Conservation (phyloP, 2,329 filamentous ascomycete genomes). For the Ceratocystis harringtonii region DNA sequence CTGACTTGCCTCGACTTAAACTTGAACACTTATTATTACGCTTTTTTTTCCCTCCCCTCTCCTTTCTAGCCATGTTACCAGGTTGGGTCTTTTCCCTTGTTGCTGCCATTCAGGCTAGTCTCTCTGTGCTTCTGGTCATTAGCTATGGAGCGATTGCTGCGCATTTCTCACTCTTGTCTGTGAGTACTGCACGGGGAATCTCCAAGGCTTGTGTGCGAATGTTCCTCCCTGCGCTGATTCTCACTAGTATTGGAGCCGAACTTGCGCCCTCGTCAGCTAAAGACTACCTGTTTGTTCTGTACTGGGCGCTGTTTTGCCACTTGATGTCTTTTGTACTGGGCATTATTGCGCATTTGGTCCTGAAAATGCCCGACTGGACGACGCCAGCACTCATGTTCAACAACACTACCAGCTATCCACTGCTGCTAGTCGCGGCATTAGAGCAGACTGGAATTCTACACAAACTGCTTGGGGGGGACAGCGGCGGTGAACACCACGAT, state of each 20-base stretch:
- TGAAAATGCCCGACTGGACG: constrained; percentile 33
- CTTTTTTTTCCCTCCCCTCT: background rate
- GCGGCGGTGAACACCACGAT: constrained; percentile 20
- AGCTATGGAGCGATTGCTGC: constrained; percentile 30
- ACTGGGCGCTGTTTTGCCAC: constrained; percentile 22
- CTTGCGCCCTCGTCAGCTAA: constrained; percentile 22
- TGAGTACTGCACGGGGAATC: constrained; percentile 27
- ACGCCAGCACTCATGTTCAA: constrained; percentile 34
- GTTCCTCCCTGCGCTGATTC: constrained; percentile 32
- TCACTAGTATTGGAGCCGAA: constrained; percentile 32
- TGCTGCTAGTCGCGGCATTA: constrained; percentile 31
- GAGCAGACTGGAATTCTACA: constrained; percentile 38
- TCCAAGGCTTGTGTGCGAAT: constrained; percentile 34
- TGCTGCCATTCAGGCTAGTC: constrained; percentile 32
- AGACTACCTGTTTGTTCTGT: constrained; percentile 26
- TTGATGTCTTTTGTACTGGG: constrained; percentile 29
- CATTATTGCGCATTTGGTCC: constrained; percentile 24
- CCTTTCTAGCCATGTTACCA: background rate
- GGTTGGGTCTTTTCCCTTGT: constrained; percentile 24
- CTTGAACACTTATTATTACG: background rate
- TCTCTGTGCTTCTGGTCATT: constrained; percentile 34
- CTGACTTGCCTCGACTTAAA: background rate
- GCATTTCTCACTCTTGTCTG: constrained; percentile 26
- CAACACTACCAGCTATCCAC: constrained; percentile 33
- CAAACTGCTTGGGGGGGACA: constrained; percentile 30